Conservation (phyloP, 768 basidiomycete genomes). For the Aureoboletus auriporus region DNA sequence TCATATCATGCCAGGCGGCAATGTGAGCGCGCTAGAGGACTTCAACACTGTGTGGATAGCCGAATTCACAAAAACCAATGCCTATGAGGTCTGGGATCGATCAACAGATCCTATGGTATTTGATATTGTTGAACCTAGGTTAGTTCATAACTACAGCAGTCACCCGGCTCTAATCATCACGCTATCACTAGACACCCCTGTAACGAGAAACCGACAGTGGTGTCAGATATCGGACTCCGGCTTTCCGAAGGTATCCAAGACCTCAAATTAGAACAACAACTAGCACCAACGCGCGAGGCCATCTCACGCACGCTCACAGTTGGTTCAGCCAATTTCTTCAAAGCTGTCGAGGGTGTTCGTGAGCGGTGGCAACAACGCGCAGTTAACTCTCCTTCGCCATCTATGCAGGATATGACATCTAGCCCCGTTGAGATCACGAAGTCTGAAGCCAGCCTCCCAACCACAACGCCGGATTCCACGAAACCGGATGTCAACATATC, state of each 20-base stretch:
- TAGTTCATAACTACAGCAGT: slow-evolving; percentile 3
- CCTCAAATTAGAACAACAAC: slow-evolving; percentile 85
- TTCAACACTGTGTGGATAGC: slow-evolving; percentile 88
- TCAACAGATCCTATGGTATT: slow-evolving; percentile 91
- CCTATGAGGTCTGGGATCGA: slow-evolving; percentile 86
- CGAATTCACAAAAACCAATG: slow-evolving; percentile 84
- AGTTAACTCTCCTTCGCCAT: slow-evolving; percentile 14
- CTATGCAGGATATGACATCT: slow-evolving; percentile 19
- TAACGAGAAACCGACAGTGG: slow-evolving; percentile 82
- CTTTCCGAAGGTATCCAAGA: slow-evolving; percentile 94
- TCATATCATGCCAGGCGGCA: slow-evolving; percentile 42
- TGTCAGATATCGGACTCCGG: slow-evolving; percentile 88
- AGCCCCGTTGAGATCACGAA: slow-evolving; percentile 27
- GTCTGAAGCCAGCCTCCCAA: slow-evolving; percentile 22
- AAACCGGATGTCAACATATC: slow-evolving; percentile 13
- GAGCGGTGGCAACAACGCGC: slow-evolving; percentile 60
- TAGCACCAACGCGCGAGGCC: slow-evolving; percentile 91
- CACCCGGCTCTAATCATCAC: slow-evolving; percentile 1
- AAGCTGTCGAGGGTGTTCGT: slow-evolving; percentile 85
- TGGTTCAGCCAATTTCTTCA: slow-evolving; percentile 80
- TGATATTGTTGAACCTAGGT: slow-evolving; percentile 94
- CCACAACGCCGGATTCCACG: slow-evolving; percentile 5
- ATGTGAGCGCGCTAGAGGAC: slow-evolving; percentile 61
- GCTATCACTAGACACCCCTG: slow-evolving; percentile 74
- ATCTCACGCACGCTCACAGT: slow-evolving; percentile 70